Conservation (phyloP, 257 asterid genomes). For the Nicotiana knightiana region DNA sequence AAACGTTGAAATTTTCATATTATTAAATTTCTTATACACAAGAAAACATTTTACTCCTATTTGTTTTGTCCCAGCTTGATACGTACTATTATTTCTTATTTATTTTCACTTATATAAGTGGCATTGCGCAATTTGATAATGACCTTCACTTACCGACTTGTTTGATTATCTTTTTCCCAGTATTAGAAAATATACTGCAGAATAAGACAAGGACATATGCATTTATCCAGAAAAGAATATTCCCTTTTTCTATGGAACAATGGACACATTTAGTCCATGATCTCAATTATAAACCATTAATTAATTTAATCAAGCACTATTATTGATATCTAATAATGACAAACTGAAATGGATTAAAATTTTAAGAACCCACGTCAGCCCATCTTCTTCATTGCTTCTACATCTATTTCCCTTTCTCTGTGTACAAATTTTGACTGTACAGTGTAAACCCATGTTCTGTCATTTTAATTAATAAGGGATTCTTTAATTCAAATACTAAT, state of each 20-base stretch:
- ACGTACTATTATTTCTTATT: neutral
- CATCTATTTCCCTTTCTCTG: no score
- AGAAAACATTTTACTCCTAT: neutral
- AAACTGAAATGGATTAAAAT: neutral
- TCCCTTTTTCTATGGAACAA: neutral
- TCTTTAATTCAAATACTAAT: no score
- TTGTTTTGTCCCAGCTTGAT: neutral
- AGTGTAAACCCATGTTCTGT: neutral
- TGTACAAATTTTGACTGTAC: neutral
- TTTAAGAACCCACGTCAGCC: neutral
- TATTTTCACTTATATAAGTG: neutral
- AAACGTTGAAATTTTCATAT: neutral
- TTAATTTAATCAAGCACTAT: neutral
- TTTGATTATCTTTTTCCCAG: neutral
- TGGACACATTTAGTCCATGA: neutral
- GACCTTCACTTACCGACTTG: constrained; percentile 11
- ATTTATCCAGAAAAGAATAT: neutral
- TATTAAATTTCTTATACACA: neutral
- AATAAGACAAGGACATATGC: neutral
- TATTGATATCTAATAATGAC: neutral
- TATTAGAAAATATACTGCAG: neutral
- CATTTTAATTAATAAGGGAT: neutral
- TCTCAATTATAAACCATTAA: neutral
- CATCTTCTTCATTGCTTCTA: neutral
- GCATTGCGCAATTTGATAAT: constrained; percentile 8